Evolutionary conservation across 2,329 filamentous ascomycete genomes (phyloP), one percentile per base, ranked within the genome.

Genomic region (Epichloe glyceriae): DNA sequence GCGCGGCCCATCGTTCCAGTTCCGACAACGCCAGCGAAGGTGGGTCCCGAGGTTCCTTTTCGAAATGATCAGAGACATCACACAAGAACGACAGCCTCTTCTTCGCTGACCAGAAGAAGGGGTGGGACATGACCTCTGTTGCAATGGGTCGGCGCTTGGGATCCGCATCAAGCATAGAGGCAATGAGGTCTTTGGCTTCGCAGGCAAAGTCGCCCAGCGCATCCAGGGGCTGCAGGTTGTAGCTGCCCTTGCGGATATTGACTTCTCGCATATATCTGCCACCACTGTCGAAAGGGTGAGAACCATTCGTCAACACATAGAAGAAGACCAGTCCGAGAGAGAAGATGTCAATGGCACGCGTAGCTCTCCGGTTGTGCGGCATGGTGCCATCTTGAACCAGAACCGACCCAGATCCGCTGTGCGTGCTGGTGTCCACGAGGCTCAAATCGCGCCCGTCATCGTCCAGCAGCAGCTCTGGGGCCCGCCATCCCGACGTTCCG

Each of bases 241-340:
- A 86, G 52, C 85, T 83, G 56, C 88, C 87, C 65, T 95, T 94
- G 60, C 95, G 89, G 60, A 98, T 97, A 67, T 98, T 97, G 60
- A 94, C 86, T 68, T 98, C 93, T 49, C 93, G 82, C 80, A 95
- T 94, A 73, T 93, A 97, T 47, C 88, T 83, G 62, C 93, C 89
- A 51, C 93, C 90, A 55, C 89, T 90, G 63, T 96, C 91, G 61
- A 94, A 98, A 0, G 93, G 93, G 65, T 98, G 93, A 1, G 78
- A 80, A 15, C 93, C 93, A 55, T 89, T 86, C 1, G 91, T 96
- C 53, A 98, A 75, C n/a, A 97, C 90, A 65, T 96, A 98, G 70
- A 90, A 97, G 73, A 96, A 98, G n/a, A 98, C 89, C 49, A 95
- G 85, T 1, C 93, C 93, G 37, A 98, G 78, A 0, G 90, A 95